Evolutionary conservation across 352 stramenopile genomes (phyloP).

Genomic region (Phytopythium oedochilum): DNA sequence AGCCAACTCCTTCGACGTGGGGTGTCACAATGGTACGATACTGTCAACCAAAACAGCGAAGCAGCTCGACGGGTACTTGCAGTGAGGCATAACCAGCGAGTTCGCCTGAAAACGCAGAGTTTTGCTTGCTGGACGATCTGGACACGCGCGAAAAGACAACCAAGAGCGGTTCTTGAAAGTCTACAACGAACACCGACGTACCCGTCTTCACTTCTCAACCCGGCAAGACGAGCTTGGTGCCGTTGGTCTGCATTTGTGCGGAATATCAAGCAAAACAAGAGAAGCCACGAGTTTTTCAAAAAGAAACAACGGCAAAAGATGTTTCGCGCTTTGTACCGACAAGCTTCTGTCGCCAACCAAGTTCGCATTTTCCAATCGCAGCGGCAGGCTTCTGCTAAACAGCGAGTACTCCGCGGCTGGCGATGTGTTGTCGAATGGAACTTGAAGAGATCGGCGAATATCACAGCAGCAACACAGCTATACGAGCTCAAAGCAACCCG

Average conservation of each 20-base stretch:
- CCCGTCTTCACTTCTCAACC: neutral
- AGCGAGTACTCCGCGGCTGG: neutral
- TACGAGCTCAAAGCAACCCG: neutral
- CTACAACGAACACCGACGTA: neutral
- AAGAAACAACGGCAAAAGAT: neutral
- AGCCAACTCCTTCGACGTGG: conserved; percentile 16
- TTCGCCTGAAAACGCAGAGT: conserved; percentile 12
- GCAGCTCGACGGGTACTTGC: conserved; percentile 11
- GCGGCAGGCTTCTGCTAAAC: neutral
- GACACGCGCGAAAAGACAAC: neutral
- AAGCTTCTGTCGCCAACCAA: neutral
- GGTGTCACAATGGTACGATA: conserved; percentile 12
- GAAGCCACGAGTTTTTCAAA: neutral
- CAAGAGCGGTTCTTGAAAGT: neutral
- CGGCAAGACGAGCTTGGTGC: neutral
- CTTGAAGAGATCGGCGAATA: neutral
- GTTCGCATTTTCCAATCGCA: neutral
- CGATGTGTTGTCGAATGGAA: neutral
- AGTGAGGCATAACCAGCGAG: conserved; percentile 17
- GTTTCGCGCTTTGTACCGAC: neutral
- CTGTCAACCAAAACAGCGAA: conserved; percentile 18
- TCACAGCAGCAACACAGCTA: neutral
- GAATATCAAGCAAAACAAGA: neutral
- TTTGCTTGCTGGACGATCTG: conserved; percentile 19
- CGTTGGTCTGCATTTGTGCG: neutral